Conservation (phyloP, 2,329 filamentous ascomycete genomes). For the Ceratocystis eucalypticola region DNA sequence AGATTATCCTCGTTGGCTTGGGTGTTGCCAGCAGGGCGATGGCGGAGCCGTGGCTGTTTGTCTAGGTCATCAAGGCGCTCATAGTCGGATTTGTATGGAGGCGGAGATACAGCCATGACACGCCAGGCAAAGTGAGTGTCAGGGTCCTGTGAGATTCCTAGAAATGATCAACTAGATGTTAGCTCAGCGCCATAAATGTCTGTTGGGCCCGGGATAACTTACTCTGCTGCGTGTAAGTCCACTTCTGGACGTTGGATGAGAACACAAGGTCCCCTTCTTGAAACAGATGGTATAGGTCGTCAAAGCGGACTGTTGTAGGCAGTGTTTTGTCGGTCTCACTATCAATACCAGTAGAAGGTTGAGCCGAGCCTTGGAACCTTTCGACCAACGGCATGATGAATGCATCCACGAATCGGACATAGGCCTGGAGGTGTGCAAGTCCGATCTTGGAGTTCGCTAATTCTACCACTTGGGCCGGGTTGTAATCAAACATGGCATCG, state of each 20-base stretch:
- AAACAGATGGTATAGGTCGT: background rate
- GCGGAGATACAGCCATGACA: conserved; percentile 22
- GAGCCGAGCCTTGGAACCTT: background rate
- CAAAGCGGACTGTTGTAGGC: background rate
- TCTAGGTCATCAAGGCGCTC: conserved; percentile 4
- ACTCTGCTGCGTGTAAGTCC: background rate
- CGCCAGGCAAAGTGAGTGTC: conserved; percentile 31
- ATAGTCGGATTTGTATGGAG: background rate
- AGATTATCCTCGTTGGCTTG: background rate
- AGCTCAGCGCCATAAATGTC: background rate
- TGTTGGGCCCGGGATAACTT: background rate
- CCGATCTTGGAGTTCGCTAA: background rate
- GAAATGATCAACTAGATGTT: background rate
- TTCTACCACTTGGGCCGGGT: background rate
- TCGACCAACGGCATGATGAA: background rate
- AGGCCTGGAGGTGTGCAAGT: background rate
- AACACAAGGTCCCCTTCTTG: background rate
- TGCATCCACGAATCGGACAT: background rate
- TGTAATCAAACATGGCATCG: background rate
- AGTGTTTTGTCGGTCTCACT: background rate
- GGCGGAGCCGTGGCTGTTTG: background rate
- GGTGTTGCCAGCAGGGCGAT: no score
- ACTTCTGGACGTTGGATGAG: background rate
- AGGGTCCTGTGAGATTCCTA: conserved; percentile 22
- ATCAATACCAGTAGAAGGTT: background rate